phyloP scores from a whole-genome alignment of 2,329 filamentous ascomycete species.

The Epichloe coenophiala region DNA sequence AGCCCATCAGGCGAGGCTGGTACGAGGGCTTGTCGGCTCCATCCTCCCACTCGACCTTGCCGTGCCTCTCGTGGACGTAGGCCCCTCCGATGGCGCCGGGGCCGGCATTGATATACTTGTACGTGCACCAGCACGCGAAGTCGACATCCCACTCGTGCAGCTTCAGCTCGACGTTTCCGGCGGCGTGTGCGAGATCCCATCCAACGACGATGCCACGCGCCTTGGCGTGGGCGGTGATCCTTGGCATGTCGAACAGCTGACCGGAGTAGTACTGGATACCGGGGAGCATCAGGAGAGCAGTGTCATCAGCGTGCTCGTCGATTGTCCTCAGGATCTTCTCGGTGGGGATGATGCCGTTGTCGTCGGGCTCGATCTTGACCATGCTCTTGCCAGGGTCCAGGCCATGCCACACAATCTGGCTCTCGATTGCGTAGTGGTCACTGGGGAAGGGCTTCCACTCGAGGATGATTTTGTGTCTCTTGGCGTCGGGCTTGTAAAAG shows the following conservation, averaged over 20 bases:
- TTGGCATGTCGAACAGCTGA: constrained; percentile 71
- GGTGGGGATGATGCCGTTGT: constrained; percentile 50
- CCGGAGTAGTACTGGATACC: constrained; percentile 90
- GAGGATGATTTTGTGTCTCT: constrained; percentile 65
- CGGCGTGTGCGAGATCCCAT: constrained; percentile 82
- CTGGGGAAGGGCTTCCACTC: constrained; percentile 85
- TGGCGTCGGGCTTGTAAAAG: constrained; percentile 60
- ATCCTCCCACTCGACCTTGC: constrained; percentile 33
- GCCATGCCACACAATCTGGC: constrained; percentile 61
- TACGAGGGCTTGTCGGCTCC: constrained; percentile 30
- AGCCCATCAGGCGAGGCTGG: constrained; percentile 58
- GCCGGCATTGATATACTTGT: constrained; percentile 86
- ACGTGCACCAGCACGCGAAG: constrained; percentile 86
- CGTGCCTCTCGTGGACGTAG: constrained; percentile 69
- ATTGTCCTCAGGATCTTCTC: constrained; percentile 60
- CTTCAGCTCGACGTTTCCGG: constrained; percentile 67
- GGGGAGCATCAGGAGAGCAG: constrained; percentile 67
- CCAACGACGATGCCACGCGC: constrained; percentile 58
- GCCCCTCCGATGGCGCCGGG: constrained; percentile 72
- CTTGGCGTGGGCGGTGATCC: constrained; percentile 67
- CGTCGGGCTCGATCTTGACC: constrained; percentile 56
- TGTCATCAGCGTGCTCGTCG: constrained; percentile 56
- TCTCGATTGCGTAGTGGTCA: constrained; percentile 75
- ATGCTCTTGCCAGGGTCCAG: constrained; percentile 54
- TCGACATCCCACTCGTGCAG: constrained; percentile 86